Percentiles rank a stretch among this genome's conserved stretches.
Conservation (phyloP, 768 basidiomycete species). For the Boletus vermiculosoides region DNA sequence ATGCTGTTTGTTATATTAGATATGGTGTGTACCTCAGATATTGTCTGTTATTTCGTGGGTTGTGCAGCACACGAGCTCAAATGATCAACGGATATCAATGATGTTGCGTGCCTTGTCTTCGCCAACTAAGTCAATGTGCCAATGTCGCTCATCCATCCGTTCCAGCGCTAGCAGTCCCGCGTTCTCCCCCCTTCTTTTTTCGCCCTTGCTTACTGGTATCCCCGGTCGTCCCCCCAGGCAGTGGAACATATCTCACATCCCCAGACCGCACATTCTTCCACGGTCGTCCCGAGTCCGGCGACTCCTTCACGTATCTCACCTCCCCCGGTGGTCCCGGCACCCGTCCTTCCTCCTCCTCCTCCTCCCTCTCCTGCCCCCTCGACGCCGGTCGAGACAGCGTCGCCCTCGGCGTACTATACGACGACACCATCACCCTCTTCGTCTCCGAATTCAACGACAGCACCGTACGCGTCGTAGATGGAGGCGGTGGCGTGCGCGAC, state of each 20-base stretch:
- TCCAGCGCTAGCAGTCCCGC: neutral
- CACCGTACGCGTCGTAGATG: conserved; percentile 52
- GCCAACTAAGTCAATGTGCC: neutral
- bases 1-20: too few relatives aligned
- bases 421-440: conserved; percentile 52
- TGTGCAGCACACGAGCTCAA: neutral
- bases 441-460: conserved; percentile 55
- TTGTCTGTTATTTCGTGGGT: neutral
- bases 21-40: too few relatives aligned
- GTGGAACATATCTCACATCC: conserved; percentile 39
- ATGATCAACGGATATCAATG: too few relatives aligned
- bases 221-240: conserved; percentile 9
- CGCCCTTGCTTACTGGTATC: neutral
- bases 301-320: conserved; percentile 36
- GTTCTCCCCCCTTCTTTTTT: conserved; percentile 3
- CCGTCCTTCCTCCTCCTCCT: conserved; percentile 39
- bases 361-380: conserved; percentile 35
- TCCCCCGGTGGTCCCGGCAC: conserved; percentile 39
- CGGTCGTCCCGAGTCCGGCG: conserved; percentile 33
- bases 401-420: conserved; percentile 42
- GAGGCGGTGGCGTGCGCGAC: conserved; percentile 22
- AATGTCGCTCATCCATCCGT: neutral
- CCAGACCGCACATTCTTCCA: conserved; percentile 44
- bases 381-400: conserved; percentile 36
- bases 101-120: neutral